Conservation (phyloP, 371 early-diverging fungal genomes). For the Dinochytrium kinnereticum region DNA sequence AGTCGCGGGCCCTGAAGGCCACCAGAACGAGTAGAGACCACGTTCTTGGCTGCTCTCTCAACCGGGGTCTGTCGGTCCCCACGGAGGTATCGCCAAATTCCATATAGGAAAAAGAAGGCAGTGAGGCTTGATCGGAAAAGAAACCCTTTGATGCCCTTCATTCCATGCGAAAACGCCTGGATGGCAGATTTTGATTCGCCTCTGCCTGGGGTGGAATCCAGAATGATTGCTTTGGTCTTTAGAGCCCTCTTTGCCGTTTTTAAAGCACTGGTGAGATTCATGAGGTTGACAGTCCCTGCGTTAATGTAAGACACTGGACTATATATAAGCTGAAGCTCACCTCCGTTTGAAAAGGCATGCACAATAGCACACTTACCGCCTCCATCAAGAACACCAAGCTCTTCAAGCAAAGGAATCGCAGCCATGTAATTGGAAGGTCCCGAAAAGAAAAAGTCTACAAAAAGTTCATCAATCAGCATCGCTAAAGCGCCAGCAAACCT, state of each 20-base stretch:
- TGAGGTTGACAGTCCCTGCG: neutral
- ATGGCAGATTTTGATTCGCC: neutral
- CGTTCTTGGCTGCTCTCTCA: neutral
- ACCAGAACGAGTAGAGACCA: slow-evolving; percentile 4
- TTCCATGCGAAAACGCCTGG: neutral
- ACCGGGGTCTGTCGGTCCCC: neutral
- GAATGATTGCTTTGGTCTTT: slow-evolving; percentile 1
- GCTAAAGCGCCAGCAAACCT: neutral
- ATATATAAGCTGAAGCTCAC: neutral
- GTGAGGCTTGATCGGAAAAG: neutral
- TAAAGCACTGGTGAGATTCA: neutral
- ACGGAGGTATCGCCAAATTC: neutral
- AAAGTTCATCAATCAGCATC: neutral
- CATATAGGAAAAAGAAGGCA: neutral
- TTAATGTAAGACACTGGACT: neutral
- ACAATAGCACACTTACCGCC: neutral
- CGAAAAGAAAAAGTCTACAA: neutral
- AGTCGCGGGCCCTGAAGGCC: slow-evolving; percentile 13
- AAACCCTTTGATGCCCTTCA: neutral
- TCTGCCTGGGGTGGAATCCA: slow-evolving; percentile 14
- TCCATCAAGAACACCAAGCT: neutral
- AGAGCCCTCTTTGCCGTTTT: neutral
- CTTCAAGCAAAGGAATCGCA: neutral
- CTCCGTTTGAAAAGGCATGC: slow-evolving; percentile 20
- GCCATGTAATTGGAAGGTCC: neutral